Evolutionary conservation across 306 rosid species (phyloP), one percentile per base, ranked within the genome.

Genomic region (Datisca glomerata): DNA sequence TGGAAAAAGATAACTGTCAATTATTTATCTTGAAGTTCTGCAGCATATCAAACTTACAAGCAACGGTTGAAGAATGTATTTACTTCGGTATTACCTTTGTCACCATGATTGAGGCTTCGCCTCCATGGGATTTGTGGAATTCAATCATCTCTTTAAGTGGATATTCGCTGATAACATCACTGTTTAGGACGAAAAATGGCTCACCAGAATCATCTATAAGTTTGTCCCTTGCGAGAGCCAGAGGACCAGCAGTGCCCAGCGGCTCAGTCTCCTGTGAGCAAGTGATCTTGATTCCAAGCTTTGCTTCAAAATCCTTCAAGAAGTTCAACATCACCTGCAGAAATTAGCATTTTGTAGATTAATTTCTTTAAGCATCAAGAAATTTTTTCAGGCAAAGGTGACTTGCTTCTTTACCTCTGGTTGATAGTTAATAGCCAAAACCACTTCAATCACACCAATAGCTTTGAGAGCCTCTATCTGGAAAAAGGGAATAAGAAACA

Each of bases 231-330:
- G 99, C 99, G 67, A 91, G 99, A 43, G 99, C 99, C 57, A 91
- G 72, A 49, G 99, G 96, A 33, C 99, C 96, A 24, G 96, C 99
- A 45, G 99, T 91, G 43, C 99, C 99, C 4, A 91, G 67, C 43
- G 99, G 99, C 45, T 91, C 99, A 4, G 99, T 91, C 81, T 91
- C 99, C 65, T 85, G 99, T 4, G 99, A 91, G 67, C 99, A 91
- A 7, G 96, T 85, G 70, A 91, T 91, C 81, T 75, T 91, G 67
- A 91, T 85, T 21, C 71, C 94, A 5, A 91, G 82, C 57, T 91
- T 91, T 49, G 80, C 32, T 64, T 91, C 99, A 55, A 75, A 91
- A 11, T 75, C 96, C 79, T 91, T 85, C 69, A 91, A 70, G 72
- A 91, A 91, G 51, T 81, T 91, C 73, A 91, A 65, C 99, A 91